phyloP scores from a whole-genome alignment of 495 filamentous ascomycete genomes.

The Neurospora sublineolata region DNA sequence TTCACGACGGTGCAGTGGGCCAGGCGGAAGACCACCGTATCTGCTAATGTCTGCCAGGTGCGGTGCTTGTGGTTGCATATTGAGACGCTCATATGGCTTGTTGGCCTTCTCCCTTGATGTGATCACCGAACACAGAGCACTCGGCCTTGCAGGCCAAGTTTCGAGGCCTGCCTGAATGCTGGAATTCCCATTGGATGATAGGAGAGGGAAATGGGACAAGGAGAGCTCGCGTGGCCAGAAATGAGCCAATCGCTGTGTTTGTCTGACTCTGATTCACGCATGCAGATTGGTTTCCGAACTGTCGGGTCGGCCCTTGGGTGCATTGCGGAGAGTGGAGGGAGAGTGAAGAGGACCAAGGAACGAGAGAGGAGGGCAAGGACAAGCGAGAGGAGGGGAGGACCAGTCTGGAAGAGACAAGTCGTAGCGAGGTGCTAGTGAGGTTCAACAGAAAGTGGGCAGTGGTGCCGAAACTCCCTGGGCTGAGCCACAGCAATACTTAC shows the following conservation, averaged over 20 bases:
- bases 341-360: not conserved
- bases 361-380: not conserved
- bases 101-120: not conserved
- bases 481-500: not conserved
- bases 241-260: not conserved
- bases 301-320: not conserved
- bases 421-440: not conserved
- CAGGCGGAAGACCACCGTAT: not conserved
- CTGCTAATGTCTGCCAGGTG: not conserved
- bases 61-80: not conserved
- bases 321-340: not conserved
- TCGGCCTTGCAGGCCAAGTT: not conserved
- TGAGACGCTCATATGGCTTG: not conserved
- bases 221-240: not conserved
- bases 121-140: not conserved
- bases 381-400: not conserved
- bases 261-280: not conserved
- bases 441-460: not conserved
- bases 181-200: not conserved
- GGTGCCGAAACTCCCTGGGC: not conserved
- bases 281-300: conserved; percentile 5
- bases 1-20: not conserved
- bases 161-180: not conserved
- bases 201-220: not conserved
- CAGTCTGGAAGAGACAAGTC: not conserved